A percentile compares a stretch with the other conserved stretches of the same genome.
Conservation (phyloP, 495 filamentous ascomycete genomes). For the Penicillium silybi region DNA sequence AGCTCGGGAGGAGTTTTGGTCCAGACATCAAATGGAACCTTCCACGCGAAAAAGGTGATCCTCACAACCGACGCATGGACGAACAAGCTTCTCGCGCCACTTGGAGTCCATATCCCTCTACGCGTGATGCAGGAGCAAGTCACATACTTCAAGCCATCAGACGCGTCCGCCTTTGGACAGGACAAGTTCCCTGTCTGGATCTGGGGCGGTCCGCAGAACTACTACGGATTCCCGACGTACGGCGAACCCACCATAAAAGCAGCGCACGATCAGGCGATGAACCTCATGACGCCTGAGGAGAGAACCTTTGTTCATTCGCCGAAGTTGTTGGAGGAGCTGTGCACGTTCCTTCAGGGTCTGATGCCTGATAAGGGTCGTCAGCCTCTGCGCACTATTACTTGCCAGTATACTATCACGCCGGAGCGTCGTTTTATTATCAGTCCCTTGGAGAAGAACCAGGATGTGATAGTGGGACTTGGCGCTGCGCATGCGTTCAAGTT, state of each 20-base stretch:
- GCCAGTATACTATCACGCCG: slow-evolving; percentile 28
- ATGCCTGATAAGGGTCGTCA: slow-evolving; percentile 24
- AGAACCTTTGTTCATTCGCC: slow-evolving; percentile 26
- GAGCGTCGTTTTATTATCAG: slow-evolving; percentile 28
- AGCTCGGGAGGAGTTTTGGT: slow-evolving; percentile 12
- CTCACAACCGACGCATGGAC: slow-evolving; percentile 28
- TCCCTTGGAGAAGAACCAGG: slow-evolving; percentile 18
- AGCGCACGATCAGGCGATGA: slow-evolving; percentile 22
- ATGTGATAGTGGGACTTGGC: slow-evolving; percentile 26
- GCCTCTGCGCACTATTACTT: slow-evolving; percentile 26
- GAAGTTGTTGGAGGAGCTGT: slow-evolving; percentile 18
- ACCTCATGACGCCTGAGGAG: slow-evolving; percentile 28
- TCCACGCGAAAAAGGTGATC: slow-evolving; percentile 24
- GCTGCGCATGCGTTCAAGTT: slow-evolving; percentile 33
- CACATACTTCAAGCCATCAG: slow-evolving; percentile 28
- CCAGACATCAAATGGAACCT: slow-evolving; percentile 21
- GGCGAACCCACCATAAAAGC: slow-evolving; percentile 33
- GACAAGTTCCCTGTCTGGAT: slow-evolving; percentile 26
- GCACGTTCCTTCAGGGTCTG: slow-evolving; percentile 14
- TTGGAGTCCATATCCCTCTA: slow-evolving; percentile 23
- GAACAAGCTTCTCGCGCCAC: slow-evolving; percentile 24
- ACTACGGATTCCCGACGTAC: slow-evolving; percentile 27
- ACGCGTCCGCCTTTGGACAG: slow-evolving; percentile 12
- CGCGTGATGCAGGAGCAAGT: slow-evolving; percentile 31
- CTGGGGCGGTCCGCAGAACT: slow-evolving; percentile 19